Conservation (phyloP, 2,329 filamentous ascomycete species). For the Diaporthe eres region DNA sequence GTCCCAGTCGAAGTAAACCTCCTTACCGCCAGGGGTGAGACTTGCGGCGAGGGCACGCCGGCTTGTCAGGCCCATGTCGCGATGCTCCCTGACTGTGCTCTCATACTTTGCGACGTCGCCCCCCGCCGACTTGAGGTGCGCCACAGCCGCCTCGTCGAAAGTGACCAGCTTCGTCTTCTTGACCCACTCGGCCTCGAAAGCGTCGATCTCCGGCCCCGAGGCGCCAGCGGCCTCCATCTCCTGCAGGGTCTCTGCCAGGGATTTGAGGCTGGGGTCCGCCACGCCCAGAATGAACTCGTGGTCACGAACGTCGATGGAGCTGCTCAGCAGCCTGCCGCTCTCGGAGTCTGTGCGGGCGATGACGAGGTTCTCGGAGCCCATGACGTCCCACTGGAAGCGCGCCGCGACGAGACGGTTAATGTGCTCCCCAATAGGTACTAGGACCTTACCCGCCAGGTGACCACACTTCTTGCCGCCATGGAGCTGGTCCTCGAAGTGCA, state of each 20-base stretch:
- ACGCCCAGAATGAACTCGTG: conserved; percentile 97
- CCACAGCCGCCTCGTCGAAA: conserved; percentile 90
- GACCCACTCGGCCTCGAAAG: conserved; percentile 89
- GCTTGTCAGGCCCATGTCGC: conserved; percentile 82
- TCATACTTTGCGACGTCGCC: conserved; percentile 80
- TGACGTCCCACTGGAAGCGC: conserved; percentile 97
- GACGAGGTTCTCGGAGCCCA: conserved; percentile 95
- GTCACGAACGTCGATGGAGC: conserved; percentile 92
- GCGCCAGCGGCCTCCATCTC: conserved; percentile 89
- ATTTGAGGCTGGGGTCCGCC: conserved; percentile 79
- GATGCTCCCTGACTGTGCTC: conserved; percentile 71
- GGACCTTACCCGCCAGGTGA: conserved; percentile 94
- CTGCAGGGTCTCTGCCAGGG: conserved; percentile 90
- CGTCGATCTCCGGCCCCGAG: conserved; percentile 83
- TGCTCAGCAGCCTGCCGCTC: conserved; percentile 90
- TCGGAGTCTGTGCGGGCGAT: conserved; percentile 97
- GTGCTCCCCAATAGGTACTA: conserved; percentile 94
- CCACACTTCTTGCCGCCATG: conserved; percentile 99
- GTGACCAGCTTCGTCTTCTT: conserved; percentile 87
- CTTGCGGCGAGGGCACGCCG: conserved; percentile 80
- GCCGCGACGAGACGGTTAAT: conserved; percentile 94
- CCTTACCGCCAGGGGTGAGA: conserved; percentile 69
- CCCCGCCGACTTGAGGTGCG: conserved; percentile 78
- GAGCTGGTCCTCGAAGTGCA: conserved; percentile 98
- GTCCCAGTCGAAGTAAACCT: conserved; percentile 89